These are phyloP conservation scores for Lipomyces yamadae DNA, from an alignment of 805 yeast genomes.

Conservation along the genomic window DNA sequence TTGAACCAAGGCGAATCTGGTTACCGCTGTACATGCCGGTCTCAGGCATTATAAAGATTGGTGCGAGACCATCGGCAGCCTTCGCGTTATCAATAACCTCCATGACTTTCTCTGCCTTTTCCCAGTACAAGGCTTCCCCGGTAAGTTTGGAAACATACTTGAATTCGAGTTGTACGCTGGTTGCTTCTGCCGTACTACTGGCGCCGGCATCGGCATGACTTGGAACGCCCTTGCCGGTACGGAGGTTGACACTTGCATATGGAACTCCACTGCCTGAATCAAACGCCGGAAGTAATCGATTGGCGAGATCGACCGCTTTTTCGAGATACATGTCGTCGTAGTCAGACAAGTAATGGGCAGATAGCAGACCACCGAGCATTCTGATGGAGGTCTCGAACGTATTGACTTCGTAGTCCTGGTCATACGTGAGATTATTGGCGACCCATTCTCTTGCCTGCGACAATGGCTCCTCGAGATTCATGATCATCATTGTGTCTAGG, in stretches of 20 bases:
- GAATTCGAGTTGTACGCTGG: constrained; percentile 85
- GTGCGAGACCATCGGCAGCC: constrained; percentile 76
- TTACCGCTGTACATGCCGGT: constrained; percentile 69
- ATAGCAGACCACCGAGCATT: constrained; percentile 90
- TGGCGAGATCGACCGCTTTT: constrained; percentile 80
- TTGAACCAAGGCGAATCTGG: constrained; percentile 78
- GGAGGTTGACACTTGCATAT: constrained; percentile 74
- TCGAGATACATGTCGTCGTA: constrained; percentile 70
- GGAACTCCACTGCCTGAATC: constrained; percentile 73
- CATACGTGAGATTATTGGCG: constrained; percentile 66
- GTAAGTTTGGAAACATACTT: constrained; percentile 80
- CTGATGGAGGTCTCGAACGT: constrained; percentile 94
- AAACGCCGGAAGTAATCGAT: constrained; percentile 71
- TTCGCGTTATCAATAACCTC: constrained; percentile 66
- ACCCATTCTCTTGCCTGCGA: constrained; percentile 76
- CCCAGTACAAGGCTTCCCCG: constrained; percentile 80
- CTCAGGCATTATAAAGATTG: constrained; percentile 77
- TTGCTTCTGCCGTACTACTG: constrained; percentile 85
- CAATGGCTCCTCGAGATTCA: constrained; percentile 69
- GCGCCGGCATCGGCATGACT: constrained; percentile 68
- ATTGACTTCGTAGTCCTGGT: constrained; percentile 74
- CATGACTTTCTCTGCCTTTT: constrained; percentile 74
- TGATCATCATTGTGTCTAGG: constrained; percentile 77
- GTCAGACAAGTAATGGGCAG: constrained; percentile 73
- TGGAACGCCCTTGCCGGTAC: constrained; percentile 61